Conservation (phyloP, 1,284 basidiomycete species). For the Naganishia cerealis region DNA sequence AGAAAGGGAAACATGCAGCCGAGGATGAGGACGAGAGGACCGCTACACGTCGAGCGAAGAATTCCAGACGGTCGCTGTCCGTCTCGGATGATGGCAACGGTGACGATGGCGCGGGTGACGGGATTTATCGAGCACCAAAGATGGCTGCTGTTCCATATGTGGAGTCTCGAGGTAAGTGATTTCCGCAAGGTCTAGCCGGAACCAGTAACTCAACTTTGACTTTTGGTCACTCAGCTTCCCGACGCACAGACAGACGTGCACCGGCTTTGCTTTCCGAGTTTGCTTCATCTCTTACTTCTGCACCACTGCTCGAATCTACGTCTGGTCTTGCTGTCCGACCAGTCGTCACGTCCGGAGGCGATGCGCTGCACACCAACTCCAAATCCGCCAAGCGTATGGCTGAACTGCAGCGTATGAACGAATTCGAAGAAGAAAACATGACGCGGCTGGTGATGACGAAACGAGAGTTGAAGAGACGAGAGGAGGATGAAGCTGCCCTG, state of each 20-base stretch:
- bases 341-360: constrained; percentile 55
- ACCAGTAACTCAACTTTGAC: neutral
- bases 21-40: constrained; percentile 44
- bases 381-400: constrained; percentile 56
- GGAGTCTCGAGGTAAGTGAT: constrained; percentile 59
- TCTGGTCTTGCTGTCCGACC: constrained; percentile 64
- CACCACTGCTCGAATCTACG: constrained; percentile 69
- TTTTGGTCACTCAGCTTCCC: constrained; percentile 6
- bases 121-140: constrained; percentile 86
- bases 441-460: constrained; percentile 88
- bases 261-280: constrained; percentile 67
- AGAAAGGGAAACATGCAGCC: constrained; percentile 43
- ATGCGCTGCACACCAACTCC: constrained; percentile 43
- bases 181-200: constrained; percentile 36
- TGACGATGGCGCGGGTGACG: constrained; percentile 51
- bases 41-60: constrained; percentile 31
- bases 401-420: constrained; percentile 74
- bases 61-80: constrained; percentile 29
- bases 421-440: constrained; percentile 96
- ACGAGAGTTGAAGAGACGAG: constrained; percentile 75
- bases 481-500: constrained; percentile 83
- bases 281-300: constrained; percentile 60
- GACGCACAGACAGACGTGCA: constrained; percentile 63
- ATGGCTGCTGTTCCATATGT: constrained; percentile 88
- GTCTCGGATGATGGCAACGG: constrained; percentile 47